Percentiles rank a stretch among this genome's conserved stretches.
phyloP scores from a whole-genome alignment of 1,284 basidiomycete species.

The Apiotrichum siamense region DNA sequence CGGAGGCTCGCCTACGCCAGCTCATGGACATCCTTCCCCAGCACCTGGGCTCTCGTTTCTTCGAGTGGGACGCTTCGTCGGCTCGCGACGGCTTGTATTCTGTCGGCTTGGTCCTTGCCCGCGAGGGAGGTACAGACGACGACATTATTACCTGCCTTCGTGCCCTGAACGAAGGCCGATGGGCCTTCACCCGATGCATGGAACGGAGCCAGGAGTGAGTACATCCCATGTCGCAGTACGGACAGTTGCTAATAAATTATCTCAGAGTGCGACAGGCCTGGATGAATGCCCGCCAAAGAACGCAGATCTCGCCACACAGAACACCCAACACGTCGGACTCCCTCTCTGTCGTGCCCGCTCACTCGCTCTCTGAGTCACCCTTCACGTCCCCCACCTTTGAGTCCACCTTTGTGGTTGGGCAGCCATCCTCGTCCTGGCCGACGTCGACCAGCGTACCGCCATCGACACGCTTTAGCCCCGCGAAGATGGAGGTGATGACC shows the following conservation, averaged over 20 bases:
- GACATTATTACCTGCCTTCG: conserved; percentile 64
- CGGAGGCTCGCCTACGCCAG: conserved; percentile 46
- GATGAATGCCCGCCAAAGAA: neutral
- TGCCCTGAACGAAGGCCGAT: conserved; percentile 68
- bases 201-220: conserved; percentile 51
- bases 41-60: conserved; percentile 53
- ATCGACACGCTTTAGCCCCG: neutral
- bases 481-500: neutral
- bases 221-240: neutral
- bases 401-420: neutral
- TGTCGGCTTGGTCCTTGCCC: conserved; percentile 63
- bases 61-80: conserved; percentile 72
- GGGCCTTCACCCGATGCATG: conserved; percentile 68
- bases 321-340: neutral
- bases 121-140: conserved; percentile 57
- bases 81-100: conserved; percentile 62
- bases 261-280: conserved; percentile 1
- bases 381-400: conserved; percentile 11
- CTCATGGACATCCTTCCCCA: conserved; percentile 54
- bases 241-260: neutral
- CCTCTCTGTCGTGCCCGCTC: neutral
- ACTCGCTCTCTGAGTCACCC: conserved; percentile 6
- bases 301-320: neutral
- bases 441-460: neutral
- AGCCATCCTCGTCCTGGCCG: neutral